Percentiles rank a stretch among this genome's conserved stretches.
Evolutionary conservation across 345 rosid genomes (phyloP).

Genomic region (Iberis pinnata): DNA sequence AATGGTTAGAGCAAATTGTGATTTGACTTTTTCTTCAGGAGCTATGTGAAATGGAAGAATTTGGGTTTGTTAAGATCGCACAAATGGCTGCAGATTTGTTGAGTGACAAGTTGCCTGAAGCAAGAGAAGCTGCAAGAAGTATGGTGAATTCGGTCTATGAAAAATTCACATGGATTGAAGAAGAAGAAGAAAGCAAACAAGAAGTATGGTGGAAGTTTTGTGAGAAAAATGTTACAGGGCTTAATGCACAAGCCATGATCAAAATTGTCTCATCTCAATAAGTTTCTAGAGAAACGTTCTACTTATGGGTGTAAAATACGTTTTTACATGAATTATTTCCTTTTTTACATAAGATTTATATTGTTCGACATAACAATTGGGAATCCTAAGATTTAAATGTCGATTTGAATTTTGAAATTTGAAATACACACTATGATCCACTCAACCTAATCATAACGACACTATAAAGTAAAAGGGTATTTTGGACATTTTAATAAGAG

Average conservation of each 20-base stretch:
- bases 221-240: conserved; percentile 43
- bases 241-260: conserved; percentile 57
- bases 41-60: conserved; percentile 49
- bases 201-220: conserved; percentile 81
- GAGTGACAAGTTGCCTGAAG: conserved; percentile 81
- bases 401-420: too few relatives aligned
- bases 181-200: conserved; percentile 46
- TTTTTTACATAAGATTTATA: too few relatives aligned
- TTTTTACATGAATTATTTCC: conserved; percentile 18
- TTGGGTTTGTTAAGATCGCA: conserved; percentile 46
- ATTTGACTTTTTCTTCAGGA: conserved; percentile 26
- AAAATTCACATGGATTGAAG: conserved; percentile 41
- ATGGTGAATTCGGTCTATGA: conserved; percentile 38
- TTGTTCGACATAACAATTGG: too few relatives aligned
- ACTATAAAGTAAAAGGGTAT: conserved; percentile 2
- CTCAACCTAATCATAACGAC: conserved; percentile 1
- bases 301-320: conserved; percentile 29
- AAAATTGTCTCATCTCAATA: conserved; percentile 45
- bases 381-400: too few relatives aligned
- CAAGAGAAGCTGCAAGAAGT: conserved; percentile 80
- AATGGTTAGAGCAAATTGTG: neutral
- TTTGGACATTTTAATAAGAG: neutral
- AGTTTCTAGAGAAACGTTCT: neutral
- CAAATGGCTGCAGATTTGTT: conserved; percentile 55
- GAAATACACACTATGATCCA: too few relatives aligned